Evolutionary conservation across 306 rosid genomes (phyloP), one percentile per base, ranked within the genome.

Genomic region (Lithocarpus polystachyus): DNA sequence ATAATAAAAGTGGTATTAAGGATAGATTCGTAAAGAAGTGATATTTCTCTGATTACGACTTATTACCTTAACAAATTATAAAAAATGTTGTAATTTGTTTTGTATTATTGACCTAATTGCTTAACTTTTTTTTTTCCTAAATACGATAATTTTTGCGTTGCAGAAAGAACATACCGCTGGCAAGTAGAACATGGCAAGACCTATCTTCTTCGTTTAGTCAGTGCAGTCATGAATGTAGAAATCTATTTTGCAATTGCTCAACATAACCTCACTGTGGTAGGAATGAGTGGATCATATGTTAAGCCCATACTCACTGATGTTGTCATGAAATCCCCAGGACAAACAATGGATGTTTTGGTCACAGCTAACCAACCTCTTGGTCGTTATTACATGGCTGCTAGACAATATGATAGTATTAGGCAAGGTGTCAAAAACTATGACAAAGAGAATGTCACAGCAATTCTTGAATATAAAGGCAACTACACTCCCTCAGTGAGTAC

Each of bases 261-360:
- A 9, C 89, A 86, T 61, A 79, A 24, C 61, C 75, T 87, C 48
- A 81, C 84, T 2, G 69, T 87, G 0, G 87, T 87, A 4, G 74
- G 74, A 17, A 74, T 24, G 28, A 87, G 81, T 52, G 89, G 80
- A 0, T 26, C 80, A 35, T 87, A 87, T 80, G 53, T 81, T 13
- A 84, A 81, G 67, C 84, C 88, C 1, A 24, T 84, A 1, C 79
- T n/a, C n/a, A 72, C 80, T 13, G 12, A 19, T 4, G 84, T 74
- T 77, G 72, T 84, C 28, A 61, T 81, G 78, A 87, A 81, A 59
- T n/a, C 79, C 10, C 90, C 88, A 6, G 90, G 88, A 33, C 86
- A 87, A 75, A 83, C 90, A 33, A 81, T 87, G 86, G 90, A 87
- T 17, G 57, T 84, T 24, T 82, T 84, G 73, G 35, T 87, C 56